Percentiles rank a stretch among this genome's conserved stretches.
phyloP scores from a whole-genome alignment of 1,284 basidiomycete genomes.

The Retiboletus flavoniger region DNA sequence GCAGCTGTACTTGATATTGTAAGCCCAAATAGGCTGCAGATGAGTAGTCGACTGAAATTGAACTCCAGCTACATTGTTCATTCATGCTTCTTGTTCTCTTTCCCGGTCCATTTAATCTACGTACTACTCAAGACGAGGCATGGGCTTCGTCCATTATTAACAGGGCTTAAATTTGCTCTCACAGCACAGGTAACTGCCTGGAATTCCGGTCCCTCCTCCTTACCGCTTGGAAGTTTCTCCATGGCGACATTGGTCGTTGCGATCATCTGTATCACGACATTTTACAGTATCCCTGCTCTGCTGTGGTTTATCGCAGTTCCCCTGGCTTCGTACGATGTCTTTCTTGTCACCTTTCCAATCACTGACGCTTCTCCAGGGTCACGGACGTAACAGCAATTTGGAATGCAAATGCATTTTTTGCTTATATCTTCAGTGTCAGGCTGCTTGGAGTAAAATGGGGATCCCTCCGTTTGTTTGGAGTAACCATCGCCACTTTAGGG shows the following conservation, averaged over 20 bases:
- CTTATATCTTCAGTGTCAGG: slow-evolving; percentile 69
- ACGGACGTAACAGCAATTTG: slow-evolving; percentile 81
- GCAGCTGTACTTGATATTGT: slow-evolving; percentile 81
- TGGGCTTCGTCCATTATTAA: slow-evolving; percentile 46
- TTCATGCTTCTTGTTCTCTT: slow-evolving; percentile 64
- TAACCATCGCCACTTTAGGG: slow-evolving; percentile 73
- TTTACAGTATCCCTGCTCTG: slow-evolving; percentile 60
- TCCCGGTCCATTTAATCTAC: slow-evolving; percentile 71
- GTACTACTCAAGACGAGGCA: slow-evolving; percentile 49
- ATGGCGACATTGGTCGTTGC: slow-evolving; percentile 43
- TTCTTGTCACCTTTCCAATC: slow-evolving; percentile 8
- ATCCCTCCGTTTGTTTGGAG: slow-evolving; percentile 59
- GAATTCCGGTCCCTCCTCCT: slow-evolving; percentile 20
- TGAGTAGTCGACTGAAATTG: slow-evolving; percentile 8
- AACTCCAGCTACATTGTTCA: slow-evolving; percentile 68
- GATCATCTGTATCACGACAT: slow-evolving; percentile 51
- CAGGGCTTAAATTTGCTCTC: slow-evolving; percentile 52
- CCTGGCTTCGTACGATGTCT: slow-evolving; percentile 61
- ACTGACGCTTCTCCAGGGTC: slow-evolving; percentile 45
- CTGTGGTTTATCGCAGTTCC: slow-evolving; percentile 74
- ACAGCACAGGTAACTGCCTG: slow-evolving; percentile 49
- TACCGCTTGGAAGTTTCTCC: slow-evolving; percentile 40
- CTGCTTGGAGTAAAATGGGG: slow-evolving; percentile 63
- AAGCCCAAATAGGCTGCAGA: slow-evolving; percentile 24
- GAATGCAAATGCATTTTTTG: slow-evolving; percentile 85